Conservation (phyloP, 345 rosid genomes). For the Eucalyptus viminalis region DNA sequence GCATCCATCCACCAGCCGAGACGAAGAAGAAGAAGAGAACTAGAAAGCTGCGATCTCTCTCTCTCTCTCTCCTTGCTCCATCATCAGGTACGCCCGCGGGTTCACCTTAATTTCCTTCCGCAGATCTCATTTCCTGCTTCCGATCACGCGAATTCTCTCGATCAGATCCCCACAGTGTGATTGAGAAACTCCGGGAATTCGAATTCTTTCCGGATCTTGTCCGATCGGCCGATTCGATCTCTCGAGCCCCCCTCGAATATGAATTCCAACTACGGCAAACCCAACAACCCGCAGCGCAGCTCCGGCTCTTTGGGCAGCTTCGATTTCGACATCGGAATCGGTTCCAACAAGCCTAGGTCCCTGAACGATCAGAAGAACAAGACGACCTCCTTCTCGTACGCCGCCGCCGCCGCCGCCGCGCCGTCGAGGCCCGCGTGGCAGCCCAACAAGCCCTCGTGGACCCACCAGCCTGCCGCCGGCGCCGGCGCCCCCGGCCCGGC, state of each 20-base stretch:
- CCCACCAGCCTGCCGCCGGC: conserved; percentile 49
- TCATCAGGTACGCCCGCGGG: background rate
- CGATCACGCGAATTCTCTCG: background rate
- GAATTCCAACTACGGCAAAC: background rate
- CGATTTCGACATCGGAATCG: conserved; percentile 69
- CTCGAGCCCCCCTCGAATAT: background rate
- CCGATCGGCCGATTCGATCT: background rate
- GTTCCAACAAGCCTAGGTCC: conserved; percentile 51
- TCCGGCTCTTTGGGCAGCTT: conserved; percentile 41
- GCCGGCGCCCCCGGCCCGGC: background rate
- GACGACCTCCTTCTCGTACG: background rate
- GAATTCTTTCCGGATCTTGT: background rate
- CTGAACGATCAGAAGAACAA: conserved; percentile 67
- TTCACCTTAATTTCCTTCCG: background rate
- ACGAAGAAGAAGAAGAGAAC: background rate
- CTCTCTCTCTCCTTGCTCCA: background rate
- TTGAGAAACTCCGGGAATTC: background rate
- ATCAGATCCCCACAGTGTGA: background rate
- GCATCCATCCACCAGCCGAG: background rate
- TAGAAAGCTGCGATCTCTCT: background rate
- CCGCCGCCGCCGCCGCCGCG: conserved; percentile 5
- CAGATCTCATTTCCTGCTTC: background rate
- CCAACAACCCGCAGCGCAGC: background rate
- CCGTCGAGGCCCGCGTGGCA: conserved; percentile 54
- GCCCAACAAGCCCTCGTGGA: conserved; percentile 76